Base-by-base conservation (phyloP, 352 stramenopile species). In the Globisporangium takayamanum region DNA sequence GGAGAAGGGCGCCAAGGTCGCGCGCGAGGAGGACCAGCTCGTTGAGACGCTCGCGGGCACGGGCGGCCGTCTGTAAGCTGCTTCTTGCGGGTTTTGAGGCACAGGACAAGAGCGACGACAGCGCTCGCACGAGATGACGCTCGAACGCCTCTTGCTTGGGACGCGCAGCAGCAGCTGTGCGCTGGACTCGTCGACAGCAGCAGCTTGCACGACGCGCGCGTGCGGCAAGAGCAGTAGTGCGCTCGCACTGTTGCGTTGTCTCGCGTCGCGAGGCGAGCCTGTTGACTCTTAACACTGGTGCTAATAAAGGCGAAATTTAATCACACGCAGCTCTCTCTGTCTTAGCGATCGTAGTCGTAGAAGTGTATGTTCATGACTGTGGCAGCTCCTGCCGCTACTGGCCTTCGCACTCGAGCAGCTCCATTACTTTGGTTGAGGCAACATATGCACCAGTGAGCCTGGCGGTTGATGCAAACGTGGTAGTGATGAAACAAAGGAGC, bases 1-100 rank as follows among this genome's bases (percentile, higher is more conserved):
- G 61, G 92, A 97, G 69, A 95, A 94, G 76, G 92, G 92, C 54
- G 87, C 87, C 62, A 94, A 94, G 73, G 80, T 98, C 33, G 84
- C 87, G 59, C 86, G 87, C 55, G 72, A 88, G 62, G 82, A 95
- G 66, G 81, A 94, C 67, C 82, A 90, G 73, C 70, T 92, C 51
- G 87, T 96, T 41, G 78, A 95, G 73, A 87, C 78, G 56, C 82
- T 97, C 74, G 85, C 78, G 57, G 87, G 87, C 65, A 66, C 90
- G 57, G 89, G 89, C 59, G 89, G 89, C 70, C 83, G 89, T 59
- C 79, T 97, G 60, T 97, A 96, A 96, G 70, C 67, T 61, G 53
- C 53, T 57, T 47, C 53, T 51, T 51, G 54, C 45, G 50, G 53
- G 48, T 60, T 65, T 65, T 60, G 59, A 26, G 55, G 20, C 46